Percentiles rank a stretch among this genome's conserved stretches.
Conservation (phyloP, 2,329 filamentous ascomycete species). For the Penicillium sp. region DNA sequence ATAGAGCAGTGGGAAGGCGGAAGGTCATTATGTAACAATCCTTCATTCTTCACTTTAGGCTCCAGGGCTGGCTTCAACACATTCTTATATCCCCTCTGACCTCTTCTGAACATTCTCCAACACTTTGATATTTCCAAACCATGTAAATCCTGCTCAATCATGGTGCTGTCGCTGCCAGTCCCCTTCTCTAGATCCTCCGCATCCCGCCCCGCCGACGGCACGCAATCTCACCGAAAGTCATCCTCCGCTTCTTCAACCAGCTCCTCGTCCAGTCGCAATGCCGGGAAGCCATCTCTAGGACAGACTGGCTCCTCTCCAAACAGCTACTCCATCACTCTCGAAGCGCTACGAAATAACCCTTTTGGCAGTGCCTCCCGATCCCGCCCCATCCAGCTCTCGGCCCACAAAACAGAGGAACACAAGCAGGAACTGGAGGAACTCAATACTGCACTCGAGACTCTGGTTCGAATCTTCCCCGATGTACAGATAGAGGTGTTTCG, state of each 20-base stretch:
- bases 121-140: not conserved
- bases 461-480: conserved; percentile 47
- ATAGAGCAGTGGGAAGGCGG: not conserved
- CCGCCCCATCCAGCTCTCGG: conserved; percentile 21
- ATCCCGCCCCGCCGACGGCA: conserved; percentile 29
- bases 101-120: not conserved
- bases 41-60: not conserved
- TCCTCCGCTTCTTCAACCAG: conserved; percentile 11
- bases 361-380: conserved; percentile 35
- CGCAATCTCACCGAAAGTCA: conserved; percentile 15
- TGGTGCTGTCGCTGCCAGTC: conserved; percentile 40
- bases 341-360: conserved; percentile 46
- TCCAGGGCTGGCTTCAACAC: not conserved
- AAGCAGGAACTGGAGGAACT: conserved; percentile 38
- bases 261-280: conserved; percentile 14
- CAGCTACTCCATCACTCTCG: conserved; percentile 38
- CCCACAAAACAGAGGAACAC: conserved; percentile 29
- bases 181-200: conserved; percentile 35
- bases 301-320: conserved; percentile 17
- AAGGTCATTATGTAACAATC: not conserved
- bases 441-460: conserved; percentile 41
- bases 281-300: conserved; percentile 13
- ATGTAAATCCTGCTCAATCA: conserved; percentile 34
- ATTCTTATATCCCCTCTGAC: not conserved
- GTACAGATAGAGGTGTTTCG: conserved; percentile 48